These are phyloP conservation scores for Eragrostis curvula DNA, from an alignment of 176 grass and related monocot species.

Conservation along the genomic window DNA sequence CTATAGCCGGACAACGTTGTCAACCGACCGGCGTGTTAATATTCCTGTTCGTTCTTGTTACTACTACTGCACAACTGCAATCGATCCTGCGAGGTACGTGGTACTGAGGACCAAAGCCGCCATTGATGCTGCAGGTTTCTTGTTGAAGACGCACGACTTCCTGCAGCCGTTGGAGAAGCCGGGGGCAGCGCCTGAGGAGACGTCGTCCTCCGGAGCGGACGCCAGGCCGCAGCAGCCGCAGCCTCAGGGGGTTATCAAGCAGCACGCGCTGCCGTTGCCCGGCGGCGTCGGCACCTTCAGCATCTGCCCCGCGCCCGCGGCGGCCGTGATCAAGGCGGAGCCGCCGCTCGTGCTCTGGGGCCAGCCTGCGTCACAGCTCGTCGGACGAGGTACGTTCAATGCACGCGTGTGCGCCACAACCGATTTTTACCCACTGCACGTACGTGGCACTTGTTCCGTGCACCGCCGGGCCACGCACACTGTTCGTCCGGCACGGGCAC, in stretches of 20 bases:
- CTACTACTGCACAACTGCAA: background rate
- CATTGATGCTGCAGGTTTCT: constrained; percentile 48
- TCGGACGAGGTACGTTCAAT: constrained; percentile 40
- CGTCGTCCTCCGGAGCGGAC: constrained; percentile 2
- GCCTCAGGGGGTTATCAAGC: background rate
- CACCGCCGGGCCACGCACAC: no score
- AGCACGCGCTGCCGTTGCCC: constrained; percentile 57
- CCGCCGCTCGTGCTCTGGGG: constrained; percentile 64
- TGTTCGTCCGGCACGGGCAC: no score
- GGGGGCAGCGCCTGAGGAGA: background rate
- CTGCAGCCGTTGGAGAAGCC: constrained; percentile 64
- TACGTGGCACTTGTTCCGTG: no score
- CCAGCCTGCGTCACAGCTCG: constrained; percentile 42
- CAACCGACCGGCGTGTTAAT: constrained; percentile 8
- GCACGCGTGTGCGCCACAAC: background rate
- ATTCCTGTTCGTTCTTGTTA: background rate
- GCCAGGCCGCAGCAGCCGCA: background rate
- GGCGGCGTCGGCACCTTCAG: constrained; percentile 72
- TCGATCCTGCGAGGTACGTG: no score
- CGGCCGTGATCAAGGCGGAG: constrained; percentile 46
- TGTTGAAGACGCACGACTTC: constrained; percentile 84
- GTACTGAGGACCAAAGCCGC: background rate
- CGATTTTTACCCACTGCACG: no score
- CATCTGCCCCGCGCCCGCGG: constrained; percentile 60
- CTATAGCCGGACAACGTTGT: background rate